A percentile compares a stretch with the other conserved stretches of the same genome.
These are phyloP conservation scores for Gypsophila paniculata DNA, from an alignment of 179 eudicot species.

Conservation along the genomic window DNA sequence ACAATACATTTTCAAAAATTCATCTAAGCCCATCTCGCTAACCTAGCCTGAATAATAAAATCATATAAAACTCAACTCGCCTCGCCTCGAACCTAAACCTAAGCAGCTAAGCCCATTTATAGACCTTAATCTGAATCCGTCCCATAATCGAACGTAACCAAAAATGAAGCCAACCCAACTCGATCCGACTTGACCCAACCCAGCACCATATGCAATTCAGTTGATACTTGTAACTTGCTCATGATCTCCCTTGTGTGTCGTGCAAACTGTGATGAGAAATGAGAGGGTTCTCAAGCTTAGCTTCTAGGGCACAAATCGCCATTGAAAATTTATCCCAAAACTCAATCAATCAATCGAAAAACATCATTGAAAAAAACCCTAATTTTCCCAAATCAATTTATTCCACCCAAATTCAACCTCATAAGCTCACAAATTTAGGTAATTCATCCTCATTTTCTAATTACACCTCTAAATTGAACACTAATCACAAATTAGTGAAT, in stretches of 20 bases:
- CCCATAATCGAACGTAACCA: too few relatives aligned
- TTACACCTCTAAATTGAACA: conserved; percentile 12
- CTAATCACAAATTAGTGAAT: conserved; percentile 2
- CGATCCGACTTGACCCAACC: background rate
- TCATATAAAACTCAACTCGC: too few relatives aligned
- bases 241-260: background rate
- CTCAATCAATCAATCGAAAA: conserved; percentile 23
- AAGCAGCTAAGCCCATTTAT: too few relatives aligned
- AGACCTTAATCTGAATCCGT: too few relatives aligned
- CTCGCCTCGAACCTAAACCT: too few relatives aligned
- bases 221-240: background rate
- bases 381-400: conserved; percentile 3
- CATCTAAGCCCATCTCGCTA: too few relatives aligned
- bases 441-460: conserved; percentile 22
- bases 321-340: conserved; percentile 25
- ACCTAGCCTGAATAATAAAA: too few relatives aligned
- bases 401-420: conserved; percentile 19
- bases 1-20: too few relatives aligned
- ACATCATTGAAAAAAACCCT: conserved; percentile 18
- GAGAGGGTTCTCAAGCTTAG: conserved; percentile 54
- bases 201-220: background rate
- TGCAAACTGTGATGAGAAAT: conserved; percentile 30
- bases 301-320: conserved; percentile 55
- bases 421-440: conserved; percentile 14
- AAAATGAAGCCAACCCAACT: background rate